Evolutionary conservation across 768 basidiomycete genomes (phyloP).

Genomic region (Lactarius hatsudake): DNA sequence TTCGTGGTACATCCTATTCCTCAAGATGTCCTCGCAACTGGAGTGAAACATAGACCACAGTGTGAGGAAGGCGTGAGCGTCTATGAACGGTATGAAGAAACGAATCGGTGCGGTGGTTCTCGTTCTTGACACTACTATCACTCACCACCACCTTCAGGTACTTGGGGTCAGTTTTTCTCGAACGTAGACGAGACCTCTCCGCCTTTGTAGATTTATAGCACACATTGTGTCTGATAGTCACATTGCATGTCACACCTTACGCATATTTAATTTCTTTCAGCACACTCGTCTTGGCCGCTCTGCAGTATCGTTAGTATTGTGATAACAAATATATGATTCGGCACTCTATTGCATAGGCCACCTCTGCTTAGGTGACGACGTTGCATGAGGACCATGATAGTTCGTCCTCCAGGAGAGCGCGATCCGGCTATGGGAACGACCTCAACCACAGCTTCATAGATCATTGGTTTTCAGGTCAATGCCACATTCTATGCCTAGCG

Average conservation of each 20-base stretch:
- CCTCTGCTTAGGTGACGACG: not conserved
- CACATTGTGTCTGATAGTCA: not conserved
- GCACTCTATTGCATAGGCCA: not conserved
- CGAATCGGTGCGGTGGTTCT: conserved; percentile 52
- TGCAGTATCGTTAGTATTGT: conserved; percentile 13
- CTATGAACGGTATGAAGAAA: conserved; percentile 56
- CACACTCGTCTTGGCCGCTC: not conserved
- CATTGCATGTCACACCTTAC: conserved; percentile 1
- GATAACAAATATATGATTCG: not conserved
- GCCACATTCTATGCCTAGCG: conserved; percentile 36
- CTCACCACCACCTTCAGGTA: conserved; percentile 40
- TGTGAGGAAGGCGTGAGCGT: conserved; percentile 16
- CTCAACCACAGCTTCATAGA: not conserved
- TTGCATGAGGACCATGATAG: not conserved
- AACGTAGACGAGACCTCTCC: conserved; percentile 44
- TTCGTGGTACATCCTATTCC: not conserved
- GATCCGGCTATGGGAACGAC: not conserved
- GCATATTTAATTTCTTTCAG: conserved; percentile 9
- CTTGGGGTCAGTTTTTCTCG: conserved; percentile 63
- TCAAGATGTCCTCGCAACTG: not conserved
- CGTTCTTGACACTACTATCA: not conserved
- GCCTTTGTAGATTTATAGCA: conserved; percentile 5
- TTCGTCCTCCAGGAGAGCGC: not conserved
- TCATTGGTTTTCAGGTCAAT: conserved; percentile 9
- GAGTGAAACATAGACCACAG: not conserved